Conservation (phyloP, 1,284 basidiomycete genomes). For the Ganoderma resinaceum region DNA sequence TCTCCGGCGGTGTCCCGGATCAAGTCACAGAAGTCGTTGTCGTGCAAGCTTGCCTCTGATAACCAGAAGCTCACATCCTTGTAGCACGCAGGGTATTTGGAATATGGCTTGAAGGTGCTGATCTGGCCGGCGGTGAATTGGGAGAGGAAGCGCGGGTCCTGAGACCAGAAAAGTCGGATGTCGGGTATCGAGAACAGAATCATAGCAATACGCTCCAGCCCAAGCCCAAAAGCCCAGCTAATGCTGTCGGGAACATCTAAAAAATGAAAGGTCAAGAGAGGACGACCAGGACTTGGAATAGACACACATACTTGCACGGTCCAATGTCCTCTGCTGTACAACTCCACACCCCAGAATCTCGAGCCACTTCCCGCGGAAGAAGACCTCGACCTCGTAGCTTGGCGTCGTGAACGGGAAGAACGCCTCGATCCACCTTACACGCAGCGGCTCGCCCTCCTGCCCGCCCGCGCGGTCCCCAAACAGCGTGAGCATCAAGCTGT, state of each 20-base stretch:
- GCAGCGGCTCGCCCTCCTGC: constrained; percentile 69
- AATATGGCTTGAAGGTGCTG: constrained; percentile 86
- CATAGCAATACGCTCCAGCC: constrained; percentile 98
- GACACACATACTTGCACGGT: constrained; percentile 78
- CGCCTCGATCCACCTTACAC: constrained; percentile 97
- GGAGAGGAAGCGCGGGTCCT: constrained; percentile 85
- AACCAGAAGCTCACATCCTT: constrained; percentile 96
- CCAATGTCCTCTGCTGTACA: constrained; percentile 87
- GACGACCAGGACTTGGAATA: constrained; percentile 9
- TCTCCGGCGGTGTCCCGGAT: constrained; percentile 94
- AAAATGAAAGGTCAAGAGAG: constrained; percentile 8
- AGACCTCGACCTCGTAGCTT: constrained; percentile 97
- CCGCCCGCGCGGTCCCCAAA: constrained; percentile 70
- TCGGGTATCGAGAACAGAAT: constrained; percentile 97
- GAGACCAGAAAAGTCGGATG: constrained; percentile 99
- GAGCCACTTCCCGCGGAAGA: constrained; percentile 96
- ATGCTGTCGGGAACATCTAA: constrained; percentile 83
- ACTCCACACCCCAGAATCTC: constrained; percentile 97
- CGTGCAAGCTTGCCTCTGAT: constrained; percentile 72
- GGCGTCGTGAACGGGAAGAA: constrained; percentile 98
- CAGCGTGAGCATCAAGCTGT: constrained; percentile 85
- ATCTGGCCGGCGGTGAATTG: constrained; percentile 88
- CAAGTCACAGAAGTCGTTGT: constrained; percentile 97
- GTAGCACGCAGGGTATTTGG: constrained; percentile 88
- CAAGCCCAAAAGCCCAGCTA: constrained; percentile 98